phyloP scores from a whole-genome alignment of 2,329 filamentous ascomycete species.

The Aspergillus sp. region DNA sequence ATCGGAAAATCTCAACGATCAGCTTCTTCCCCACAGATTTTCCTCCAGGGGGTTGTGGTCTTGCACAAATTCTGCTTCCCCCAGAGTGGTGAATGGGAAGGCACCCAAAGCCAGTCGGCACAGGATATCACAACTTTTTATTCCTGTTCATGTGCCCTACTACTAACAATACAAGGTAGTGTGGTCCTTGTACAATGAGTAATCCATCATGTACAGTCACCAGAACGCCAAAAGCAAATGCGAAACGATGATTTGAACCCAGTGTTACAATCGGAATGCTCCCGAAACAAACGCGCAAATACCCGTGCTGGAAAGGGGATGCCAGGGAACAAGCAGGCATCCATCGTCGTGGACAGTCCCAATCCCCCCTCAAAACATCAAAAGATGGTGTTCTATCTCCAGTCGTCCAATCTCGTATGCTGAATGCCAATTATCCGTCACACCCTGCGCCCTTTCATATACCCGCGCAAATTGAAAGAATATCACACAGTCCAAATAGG shows the following conservation, averaged over 20 bases:
- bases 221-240: constrained; percentile 27
- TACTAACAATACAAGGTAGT: not conserved
- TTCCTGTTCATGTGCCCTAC: not conserved
- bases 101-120: not conserved
- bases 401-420: not conserved
- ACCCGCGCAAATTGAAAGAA: not conserved
- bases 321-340: not conserved
- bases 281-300: constrained; percentile 1
- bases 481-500: not conserved
- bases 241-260: constrained; percentile 14
- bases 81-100: not conserved
- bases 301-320: not conserved
- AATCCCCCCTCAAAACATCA: not conserved
- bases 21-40: not conserved
- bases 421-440: not conserved
- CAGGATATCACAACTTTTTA: not conserved
- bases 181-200: constrained; percentile 1
- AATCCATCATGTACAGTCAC: constrained; percentile 9
- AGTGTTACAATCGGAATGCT: constrained; percentile 10
- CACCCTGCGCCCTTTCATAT: not conserved
- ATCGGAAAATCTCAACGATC: not conserved
- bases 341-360: not conserved
- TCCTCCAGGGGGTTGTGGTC: not conserved
- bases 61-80: not conserved
- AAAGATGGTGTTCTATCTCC: not conserved